phyloP scores from a whole-genome alignment of 768 basidiomycete genomes.

The Auriculariales sp. region DNA sequence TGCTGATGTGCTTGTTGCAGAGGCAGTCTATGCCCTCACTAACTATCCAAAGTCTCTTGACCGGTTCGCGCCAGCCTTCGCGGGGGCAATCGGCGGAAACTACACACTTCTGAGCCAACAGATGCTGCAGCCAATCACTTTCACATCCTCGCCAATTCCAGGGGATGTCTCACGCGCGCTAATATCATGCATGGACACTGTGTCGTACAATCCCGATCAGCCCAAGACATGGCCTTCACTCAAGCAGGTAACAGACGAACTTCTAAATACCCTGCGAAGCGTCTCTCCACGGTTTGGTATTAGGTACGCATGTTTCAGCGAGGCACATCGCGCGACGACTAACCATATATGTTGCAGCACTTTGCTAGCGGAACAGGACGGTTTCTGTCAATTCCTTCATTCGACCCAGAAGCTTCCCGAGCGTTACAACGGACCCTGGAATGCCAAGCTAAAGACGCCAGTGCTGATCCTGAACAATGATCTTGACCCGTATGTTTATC shows the following conservation, averaged over 20 bases:
- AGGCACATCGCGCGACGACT: not conserved
- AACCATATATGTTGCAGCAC: not conserved
- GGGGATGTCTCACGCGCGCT: too few relatives aligned
- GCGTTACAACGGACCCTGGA: conserved; percentile 2
- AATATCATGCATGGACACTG: too few relatives aligned
- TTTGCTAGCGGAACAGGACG: not conserved
- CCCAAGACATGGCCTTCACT: not conserved
- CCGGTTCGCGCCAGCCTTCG: not conserved
- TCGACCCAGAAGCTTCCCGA: not conserved
- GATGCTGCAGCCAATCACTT: not conserved
- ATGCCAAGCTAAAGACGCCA: not conserved
- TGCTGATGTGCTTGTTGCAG: not conserved
- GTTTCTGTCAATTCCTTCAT: not conserved
- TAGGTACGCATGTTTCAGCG: not conserved
- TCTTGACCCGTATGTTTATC: not conserved
- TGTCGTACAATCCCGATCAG: not conserved
- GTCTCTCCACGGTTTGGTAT: not conserved
- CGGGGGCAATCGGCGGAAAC: not conserved
- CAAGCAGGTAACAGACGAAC: not conserved
- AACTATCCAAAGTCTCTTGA: not conserved
- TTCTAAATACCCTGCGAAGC: not conserved
- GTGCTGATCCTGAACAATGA: not conserved
- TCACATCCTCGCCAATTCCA: not conserved
- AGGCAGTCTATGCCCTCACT: not conserved
- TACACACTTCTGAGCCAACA: not conserved